Evolutionary conservation across 2,329 filamentous ascomycete genomes (phyloP), one percentile per base, ranked within the genome.

Genomic region (Curvularia hawaiiensis): DNA sequence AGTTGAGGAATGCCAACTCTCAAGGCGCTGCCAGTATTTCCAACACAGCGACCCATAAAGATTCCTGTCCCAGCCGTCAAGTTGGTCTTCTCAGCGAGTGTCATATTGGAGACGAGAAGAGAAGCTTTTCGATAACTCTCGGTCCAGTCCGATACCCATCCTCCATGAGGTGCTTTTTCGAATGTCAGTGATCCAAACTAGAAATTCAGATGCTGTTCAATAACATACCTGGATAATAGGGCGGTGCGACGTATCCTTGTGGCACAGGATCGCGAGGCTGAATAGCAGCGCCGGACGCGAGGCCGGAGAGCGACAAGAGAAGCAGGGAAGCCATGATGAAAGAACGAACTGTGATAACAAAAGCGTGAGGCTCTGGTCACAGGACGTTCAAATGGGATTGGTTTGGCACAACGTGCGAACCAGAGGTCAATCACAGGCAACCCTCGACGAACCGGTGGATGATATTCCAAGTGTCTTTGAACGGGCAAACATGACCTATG

Each of bases 61-160:
- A 88, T 82, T 1, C 90, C 90, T 1, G 84, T 88, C 3, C 90
- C 90, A 1, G 85, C 84, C 0, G 89, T 92, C 50, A 92, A 82
- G 69, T 92, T 93, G 3, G 89, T 88, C 78, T 93, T 94, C 73
- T 93, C 90, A 2, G 89, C 90, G 54, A 94, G 76, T 0, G 90
- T 93, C 90, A 94, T 91, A 47, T 86, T 84, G 52, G 85, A 84
- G 16, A 94, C 90, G 14, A 93, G 75, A 3, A 79, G 75, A 56
- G 86, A 82, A 1, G 90, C 90, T 67, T 90, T 91, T 51, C 78
- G 78, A 69, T 92, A 94, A 65, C 89, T 88, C 18, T 84, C 84
- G 22, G 79, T 79, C 90, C 90, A 94, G 56, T 84, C 84, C 6
- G 83, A 77, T 0, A 83, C 78, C 87, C 90, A 92, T 39, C 90